A percentile compares a stretch with the other conserved stretches of the same genome.
These are phyloP conservation scores for Populus hybrid DNA, from an alignment of 441 rosid genomes.

Conservation along the genomic window DNA sequence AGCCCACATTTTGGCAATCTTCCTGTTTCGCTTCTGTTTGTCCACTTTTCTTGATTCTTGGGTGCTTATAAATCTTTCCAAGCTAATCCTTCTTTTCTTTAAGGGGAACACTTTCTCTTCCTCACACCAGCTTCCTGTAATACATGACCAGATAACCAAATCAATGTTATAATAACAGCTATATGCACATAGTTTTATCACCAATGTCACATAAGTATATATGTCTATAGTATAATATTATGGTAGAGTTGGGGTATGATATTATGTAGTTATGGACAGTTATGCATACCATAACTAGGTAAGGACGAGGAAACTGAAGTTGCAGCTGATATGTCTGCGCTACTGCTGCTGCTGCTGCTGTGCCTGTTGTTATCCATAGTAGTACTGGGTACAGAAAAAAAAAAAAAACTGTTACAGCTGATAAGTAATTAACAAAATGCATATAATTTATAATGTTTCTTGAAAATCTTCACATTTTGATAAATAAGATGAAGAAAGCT, in stretches of 20 bases:
- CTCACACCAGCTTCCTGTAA: slow-evolving; percentile 26
- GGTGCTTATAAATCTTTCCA: slow-evolving; percentile 11
- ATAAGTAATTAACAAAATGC: not conserved
- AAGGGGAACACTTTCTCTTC: slow-evolving; percentile 27
- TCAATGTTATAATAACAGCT: not conserved
- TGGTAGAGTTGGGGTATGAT: not conserved
- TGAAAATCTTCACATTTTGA: not conserved
- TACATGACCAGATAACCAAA: not conserved
- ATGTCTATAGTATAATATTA: not conserved
- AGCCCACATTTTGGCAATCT: not conserved
- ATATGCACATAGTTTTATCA: not conserved
- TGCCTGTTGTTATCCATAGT: not conserved
- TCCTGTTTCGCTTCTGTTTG: not conserved
- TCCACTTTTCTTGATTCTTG: not conserved
- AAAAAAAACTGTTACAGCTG: too few relatives aligned
- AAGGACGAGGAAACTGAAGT: slow-evolving; percentile 12
- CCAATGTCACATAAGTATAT: not conserved
- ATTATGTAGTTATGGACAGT: not conserved
- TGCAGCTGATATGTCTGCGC: slow-evolving; percentile 1
- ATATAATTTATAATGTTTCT: not conserved
- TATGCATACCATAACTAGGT: not conserved
- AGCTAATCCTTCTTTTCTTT: slow-evolving; percentile 30
- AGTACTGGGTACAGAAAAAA: not conserved
- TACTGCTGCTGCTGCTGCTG: not conserved
- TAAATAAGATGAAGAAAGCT: not conserved